These are phyloP conservation scores for Amniculicola lignicola DNA, from an alignment of 495 filamentous ascomycete genomes.

Conservation along the genomic window DNA sequence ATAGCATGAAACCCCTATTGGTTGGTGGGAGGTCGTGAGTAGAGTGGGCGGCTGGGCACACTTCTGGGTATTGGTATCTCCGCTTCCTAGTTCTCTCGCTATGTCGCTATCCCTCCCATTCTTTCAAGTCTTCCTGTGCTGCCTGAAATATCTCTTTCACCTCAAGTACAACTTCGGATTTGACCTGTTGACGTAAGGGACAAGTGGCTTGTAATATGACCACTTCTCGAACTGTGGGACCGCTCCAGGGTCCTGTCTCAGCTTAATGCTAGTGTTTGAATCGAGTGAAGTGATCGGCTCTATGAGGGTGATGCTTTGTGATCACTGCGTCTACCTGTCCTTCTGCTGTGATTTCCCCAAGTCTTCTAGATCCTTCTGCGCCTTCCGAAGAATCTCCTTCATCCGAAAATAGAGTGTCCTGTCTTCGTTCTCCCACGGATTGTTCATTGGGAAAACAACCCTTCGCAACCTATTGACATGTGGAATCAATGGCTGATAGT, in stretches of 20 bases:
- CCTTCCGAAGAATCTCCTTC: slow-evolving; percentile 8
- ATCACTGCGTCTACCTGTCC: too few relatives aligned
- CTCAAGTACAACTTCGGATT: slow-evolving; percentile 31
- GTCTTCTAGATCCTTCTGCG: neutral
- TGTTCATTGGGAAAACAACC: slow-evolving; percentile 4
- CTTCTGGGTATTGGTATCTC: too few relatives aligned
- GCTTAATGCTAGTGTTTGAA: too few relatives aligned
- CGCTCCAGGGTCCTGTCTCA: too few relatives aligned
- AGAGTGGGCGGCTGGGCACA: too few relatives aligned
- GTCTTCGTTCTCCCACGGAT: slow-evolving; percentile 7
- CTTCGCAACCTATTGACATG: slow-evolving; percentile 4
- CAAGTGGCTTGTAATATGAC: slow-evolving; percentile 41
- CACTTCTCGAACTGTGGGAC: too few relatives aligned
- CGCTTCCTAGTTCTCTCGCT: too few relatives aligned
- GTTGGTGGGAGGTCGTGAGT: too few relatives aligned
- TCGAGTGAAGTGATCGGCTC: too few relatives aligned
- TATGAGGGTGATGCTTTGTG: too few relatives aligned
- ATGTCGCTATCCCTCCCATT: neutral
- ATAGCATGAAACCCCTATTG: too few relatives aligned
- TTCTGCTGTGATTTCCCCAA: neutral
- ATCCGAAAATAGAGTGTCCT: slow-evolving; percentile 9
- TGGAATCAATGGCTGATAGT: slow-evolving; percentile 5
- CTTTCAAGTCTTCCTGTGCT: slow-evolving; percentile 11
- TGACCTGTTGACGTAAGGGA: slow-evolving; percentile 41
- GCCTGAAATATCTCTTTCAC: slow-evolving; percentile 31